Percentiles rank a stretch among this genome's conserved stretches.
Conservation (phyloP, 352 stramenopile genomes). For the Globisporangium takayamanum region DNA sequence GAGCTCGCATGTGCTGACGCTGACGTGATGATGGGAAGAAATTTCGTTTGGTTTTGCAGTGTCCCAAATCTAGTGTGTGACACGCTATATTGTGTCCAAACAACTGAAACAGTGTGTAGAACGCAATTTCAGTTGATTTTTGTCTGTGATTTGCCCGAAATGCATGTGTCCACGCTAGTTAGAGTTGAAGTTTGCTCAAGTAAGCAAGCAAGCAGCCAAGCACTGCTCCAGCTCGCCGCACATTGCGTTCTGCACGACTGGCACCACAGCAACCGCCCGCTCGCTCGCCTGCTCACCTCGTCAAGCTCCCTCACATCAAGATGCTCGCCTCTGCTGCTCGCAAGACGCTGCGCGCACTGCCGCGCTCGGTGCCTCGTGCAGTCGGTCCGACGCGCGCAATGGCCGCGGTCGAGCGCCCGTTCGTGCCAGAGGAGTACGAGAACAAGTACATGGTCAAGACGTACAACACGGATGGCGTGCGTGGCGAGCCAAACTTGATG, state of each 20-base stretch:
- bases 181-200: slow-evolving; percentile 3
- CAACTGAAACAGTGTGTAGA: no score
- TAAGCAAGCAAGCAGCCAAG: no score
- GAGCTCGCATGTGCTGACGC: no score
- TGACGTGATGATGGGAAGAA: background rate
- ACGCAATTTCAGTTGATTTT: no score
- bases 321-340: slow-evolving; percentile 7
- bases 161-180: background rate
- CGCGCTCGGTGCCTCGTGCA: background rate
- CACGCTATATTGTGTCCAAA: background rate
- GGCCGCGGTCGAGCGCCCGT: slow-evolving; percentile 25
- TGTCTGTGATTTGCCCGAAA: no score
- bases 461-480: slow-evolving; percentile 74
- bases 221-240: background rate
- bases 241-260: background rate
- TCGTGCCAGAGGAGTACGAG: slow-evolving; percentile 60
- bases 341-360: slow-evolving; percentile 7
- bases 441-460: slow-evolving; percentile 78
- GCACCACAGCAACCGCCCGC: no score
- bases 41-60: background rate
- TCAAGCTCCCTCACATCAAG: background rate
- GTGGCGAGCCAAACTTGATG: slow-evolving; percentile 52
- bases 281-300: background rate
- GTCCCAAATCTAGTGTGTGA: background rate
- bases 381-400: slow-evolving; percentile 17